Conservation (phyloP, 169 alveolate species). For the Plasmodium yoelii region DNA sequence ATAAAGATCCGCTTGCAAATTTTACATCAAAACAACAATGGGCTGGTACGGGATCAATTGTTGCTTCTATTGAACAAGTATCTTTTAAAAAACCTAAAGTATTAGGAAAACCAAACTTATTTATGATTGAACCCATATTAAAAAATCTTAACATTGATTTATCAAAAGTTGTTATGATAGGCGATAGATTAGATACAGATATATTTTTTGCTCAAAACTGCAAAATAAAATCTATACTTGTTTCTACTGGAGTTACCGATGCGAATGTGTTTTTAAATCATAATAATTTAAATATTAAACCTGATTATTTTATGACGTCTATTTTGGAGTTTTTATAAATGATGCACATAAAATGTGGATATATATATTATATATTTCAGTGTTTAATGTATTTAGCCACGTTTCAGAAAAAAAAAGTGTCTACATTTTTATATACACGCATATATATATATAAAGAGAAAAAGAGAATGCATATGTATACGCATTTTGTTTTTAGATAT, state of each 20-base stretch:
- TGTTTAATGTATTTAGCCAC: background rate
- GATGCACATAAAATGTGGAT: background rate
- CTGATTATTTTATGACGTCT: conserved; percentile 66
- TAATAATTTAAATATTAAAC: conserved; percentile 45
- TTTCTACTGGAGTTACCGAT: conserved; percentile 58
- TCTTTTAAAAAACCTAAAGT: conserved; percentile 72
- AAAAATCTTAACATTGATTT: conserved; percentile 35
- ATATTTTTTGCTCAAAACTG: conserved; percentile 73
- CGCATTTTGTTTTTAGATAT: background rate
- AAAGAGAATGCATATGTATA: background rate
- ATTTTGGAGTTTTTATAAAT: conserved; percentile 44
- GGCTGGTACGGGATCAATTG: conserved; percentile 86
- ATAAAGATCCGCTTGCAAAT: conserved; percentile 78
- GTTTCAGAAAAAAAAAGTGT: background rate
- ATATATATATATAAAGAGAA: background rate
- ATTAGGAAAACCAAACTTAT: conserved; percentile 79
- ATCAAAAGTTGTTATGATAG: conserved; percentile 72
- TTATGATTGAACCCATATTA: conserved; percentile 70
- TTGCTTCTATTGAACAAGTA: conserved; percentile 78
- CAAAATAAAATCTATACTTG: conserved; percentile 47
- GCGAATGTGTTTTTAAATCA: conserved; percentile 53
- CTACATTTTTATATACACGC: background rate
- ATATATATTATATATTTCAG: conserved; percentile 22
- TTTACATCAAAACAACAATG: conserved; percentile 79
- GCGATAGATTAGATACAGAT: conserved; percentile 79